phyloP scores from a whole-genome alignment of 1,284 basidiomycete genomes.

The Sporisorium sorghi region DNA sequence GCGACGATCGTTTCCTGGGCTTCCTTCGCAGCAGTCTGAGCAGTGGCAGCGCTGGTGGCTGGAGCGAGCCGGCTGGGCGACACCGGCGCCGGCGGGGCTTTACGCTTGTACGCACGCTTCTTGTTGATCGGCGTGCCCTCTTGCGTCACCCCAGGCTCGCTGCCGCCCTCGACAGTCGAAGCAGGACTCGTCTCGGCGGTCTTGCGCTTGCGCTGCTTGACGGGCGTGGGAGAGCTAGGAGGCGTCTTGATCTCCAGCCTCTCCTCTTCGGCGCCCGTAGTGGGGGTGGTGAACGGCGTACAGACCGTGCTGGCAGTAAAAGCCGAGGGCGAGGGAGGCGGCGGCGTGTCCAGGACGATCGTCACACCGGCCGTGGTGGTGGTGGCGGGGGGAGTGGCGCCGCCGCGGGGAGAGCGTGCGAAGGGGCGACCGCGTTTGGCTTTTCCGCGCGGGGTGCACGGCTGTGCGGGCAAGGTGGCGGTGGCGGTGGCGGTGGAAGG shows the following conservation, averaged over 20 bases:
- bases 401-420: slow-evolving; percentile 9
- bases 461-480: too few relatives aligned
- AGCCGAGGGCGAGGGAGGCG: neutral
- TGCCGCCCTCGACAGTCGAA: neutral
- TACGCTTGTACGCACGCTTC: slow-evolving; percentile 18
- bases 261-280: neutral
- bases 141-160: neutral
- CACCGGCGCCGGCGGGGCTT: neutral
- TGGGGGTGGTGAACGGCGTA: neutral
- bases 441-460: neutral
- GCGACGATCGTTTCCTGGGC: too few relatives aligned
- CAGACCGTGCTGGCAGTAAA: neutral
- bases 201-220: slow-evolving; percentile 16
- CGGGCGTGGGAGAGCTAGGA: slow-evolving; percentile 6
- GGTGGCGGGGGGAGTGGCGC: neutral
- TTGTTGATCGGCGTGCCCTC: slow-evolving; percentile 9
- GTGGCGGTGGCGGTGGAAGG: too few relatives aligned
- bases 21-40: too few relatives aligned
- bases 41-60: neutral
- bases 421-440: neutral
- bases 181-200: neutral
- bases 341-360: neutral
- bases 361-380: too few relatives aligned
- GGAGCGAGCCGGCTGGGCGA: neutral
- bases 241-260: neutral